Conservation (phyloP, 1,284 basidiomycete species). For the Somion occarium region DNA sequence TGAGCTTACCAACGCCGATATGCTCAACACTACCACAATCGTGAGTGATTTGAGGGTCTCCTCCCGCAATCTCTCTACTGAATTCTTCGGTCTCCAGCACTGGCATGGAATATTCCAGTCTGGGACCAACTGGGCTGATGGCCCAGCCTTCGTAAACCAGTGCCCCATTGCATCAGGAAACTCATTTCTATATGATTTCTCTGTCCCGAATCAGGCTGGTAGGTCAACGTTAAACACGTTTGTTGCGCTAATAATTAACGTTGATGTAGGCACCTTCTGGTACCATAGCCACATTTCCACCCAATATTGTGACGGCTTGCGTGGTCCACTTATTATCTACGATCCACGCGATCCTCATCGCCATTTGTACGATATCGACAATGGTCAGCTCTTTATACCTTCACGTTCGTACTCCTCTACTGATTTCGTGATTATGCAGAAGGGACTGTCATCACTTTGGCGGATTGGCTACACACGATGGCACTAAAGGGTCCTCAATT, state of each 20-base stretch:
- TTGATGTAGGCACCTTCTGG: slow-evolving; percentile 17
- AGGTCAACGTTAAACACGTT: slow-evolving; percentile 7
- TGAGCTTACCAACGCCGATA: slow-evolving; percentile 15
- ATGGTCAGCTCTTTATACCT: slow-evolving; percentile 23
- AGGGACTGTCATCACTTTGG: slow-evolving; percentile 22
- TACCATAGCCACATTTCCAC: slow-evolving; percentile 20
- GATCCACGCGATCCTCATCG: slow-evolving; percentile 36
- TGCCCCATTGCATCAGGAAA: slow-evolving; percentile 43
- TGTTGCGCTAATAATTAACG: not conserved
- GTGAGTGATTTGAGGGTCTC: slow-evolving; percentile 14
- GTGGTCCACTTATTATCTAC: slow-evolving; percentile 36
- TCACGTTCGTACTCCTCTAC: not conserved
- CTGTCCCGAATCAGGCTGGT: slow-evolving; percentile 27
- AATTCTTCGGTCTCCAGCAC: slow-evolving; percentile 18
- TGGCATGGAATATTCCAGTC: slow-evolving; percentile 31
- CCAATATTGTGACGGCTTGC: slow-evolving; percentile 33
- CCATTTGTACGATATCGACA: slow-evolving; percentile 37
- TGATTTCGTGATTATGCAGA: slow-evolving; percentile 11
- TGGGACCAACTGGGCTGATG: slow-evolving; percentile 27
- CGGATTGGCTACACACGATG: slow-evolving; percentile 22
- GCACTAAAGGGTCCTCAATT: slow-evolving; percentile 5
- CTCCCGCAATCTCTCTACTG: not conserved
- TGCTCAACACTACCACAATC: slow-evolving; percentile 23
- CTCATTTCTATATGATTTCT: slow-evolving; percentile 38
- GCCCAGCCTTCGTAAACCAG: slow-evolving; percentile 34